Conservation (phyloP, 208 protist species). For the Blastocrithidia nonstop region DNA sequence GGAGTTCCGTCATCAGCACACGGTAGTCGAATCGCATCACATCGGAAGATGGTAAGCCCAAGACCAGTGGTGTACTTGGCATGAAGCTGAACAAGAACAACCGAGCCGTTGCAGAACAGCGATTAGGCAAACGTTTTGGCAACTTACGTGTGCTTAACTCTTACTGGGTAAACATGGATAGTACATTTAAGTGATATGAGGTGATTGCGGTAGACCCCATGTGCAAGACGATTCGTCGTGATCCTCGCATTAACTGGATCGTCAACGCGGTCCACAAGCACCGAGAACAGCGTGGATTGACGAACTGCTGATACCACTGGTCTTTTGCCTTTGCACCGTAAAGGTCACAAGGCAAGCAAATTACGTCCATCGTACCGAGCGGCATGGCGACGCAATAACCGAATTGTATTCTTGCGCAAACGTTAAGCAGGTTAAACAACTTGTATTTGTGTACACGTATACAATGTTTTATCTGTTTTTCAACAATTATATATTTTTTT, state of each 20-base stretch:
- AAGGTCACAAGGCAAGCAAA: constrained; percentile 92
- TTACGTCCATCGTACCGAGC: constrained; percentile 91
- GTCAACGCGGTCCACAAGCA: constrained; percentile 93
- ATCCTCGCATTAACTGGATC: constrained; percentile 99
- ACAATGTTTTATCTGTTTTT: not conserved
- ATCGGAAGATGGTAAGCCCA: constrained; percentile 99
- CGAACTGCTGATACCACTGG: too few species aligned
- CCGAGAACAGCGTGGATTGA: constrained; percentile 97
- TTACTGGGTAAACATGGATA: constrained; percentile 98
- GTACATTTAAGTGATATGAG: constrained; percentile 97
- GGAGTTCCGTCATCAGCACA: constrained; percentile 97
- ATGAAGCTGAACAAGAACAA: constrained; percentile 95
- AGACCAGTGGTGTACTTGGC: constrained; percentile 93
- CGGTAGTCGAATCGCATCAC: constrained; percentile 92
- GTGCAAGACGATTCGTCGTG: constrained; percentile 94
- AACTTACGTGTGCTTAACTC: constrained; percentile 99
- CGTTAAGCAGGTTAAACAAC: constrained; percentile 22
- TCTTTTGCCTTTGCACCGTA: constrained; percentile 93
- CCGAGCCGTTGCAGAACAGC: constrained; percentile 94
- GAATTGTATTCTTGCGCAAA: constrained; percentile 86
- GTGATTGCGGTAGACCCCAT: constrained; percentile 98
- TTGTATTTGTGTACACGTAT: constrained; percentile 1
- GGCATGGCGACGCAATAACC: constrained; percentile 98
- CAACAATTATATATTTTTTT: too few species aligned
- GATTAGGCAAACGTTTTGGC: constrained; percentile 91